Evolutionary conservation across 1,139 yeast species (phyloP).

Genomic region (Geotrichum restrictum): DNA sequence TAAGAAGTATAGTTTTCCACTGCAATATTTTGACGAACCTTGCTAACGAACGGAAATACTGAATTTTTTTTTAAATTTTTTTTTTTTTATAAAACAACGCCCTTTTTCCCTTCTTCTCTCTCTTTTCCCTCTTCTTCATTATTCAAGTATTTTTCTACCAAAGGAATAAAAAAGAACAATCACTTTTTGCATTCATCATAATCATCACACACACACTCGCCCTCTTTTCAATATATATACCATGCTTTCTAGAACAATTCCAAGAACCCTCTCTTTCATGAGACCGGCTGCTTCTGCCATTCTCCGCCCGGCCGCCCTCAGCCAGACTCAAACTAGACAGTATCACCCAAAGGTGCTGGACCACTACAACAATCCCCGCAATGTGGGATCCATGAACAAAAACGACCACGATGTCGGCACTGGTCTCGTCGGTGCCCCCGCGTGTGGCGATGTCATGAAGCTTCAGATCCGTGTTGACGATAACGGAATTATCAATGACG

Average conservation of each 20-base stretch:
- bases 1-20: too few relatives aligned
- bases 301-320: background rate
- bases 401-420: conserved; percentile 81
- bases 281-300: background rate
- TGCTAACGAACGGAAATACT: too few relatives aligned
- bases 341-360: conserved; percentile 55
- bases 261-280: background rate
- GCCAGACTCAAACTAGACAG: conserved; percentile 16
- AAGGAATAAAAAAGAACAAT: background rate
- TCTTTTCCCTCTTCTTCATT: background rate
- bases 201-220: background rate
- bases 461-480: conserved; percentile 90
- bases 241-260: conserved; percentile 1
- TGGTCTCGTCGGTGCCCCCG: conserved; percentile 95
- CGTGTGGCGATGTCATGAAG: conserved; percentile 99
- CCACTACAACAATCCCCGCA: conserved; percentile 94
- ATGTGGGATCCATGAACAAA: conserved; percentile 90
- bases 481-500: conserved; percentile 88
- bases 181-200: background rate
- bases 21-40: too few relatives aligned
- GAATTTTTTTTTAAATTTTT: too few relatives aligned
- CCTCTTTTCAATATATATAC: background rate
- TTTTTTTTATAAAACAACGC: background rate
- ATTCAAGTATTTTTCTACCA: background rate
- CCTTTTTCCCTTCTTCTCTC: background rate